Percentiles rank a stretch among this genome's conserved stretches.
Conservation (phyloP, 306 rosid genomes). For the Quercus ilex region DNA sequence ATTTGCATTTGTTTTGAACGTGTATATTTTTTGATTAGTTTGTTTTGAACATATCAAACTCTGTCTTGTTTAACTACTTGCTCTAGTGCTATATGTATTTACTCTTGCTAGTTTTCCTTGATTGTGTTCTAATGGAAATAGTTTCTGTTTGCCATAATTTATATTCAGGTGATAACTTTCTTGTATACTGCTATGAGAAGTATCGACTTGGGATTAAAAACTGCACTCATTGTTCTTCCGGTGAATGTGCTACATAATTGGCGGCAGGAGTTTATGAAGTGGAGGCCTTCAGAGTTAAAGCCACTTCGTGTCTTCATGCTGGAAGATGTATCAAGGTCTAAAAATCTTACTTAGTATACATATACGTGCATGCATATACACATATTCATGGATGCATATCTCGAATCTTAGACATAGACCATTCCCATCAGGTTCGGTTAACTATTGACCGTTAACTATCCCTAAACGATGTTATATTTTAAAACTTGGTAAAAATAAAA, state of each 20-base stretch:
- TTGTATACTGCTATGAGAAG: constrained; percentile 91
- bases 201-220: constrained; percentile 82
- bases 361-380: neutral
- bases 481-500: no score
- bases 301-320: constrained; percentile 82
- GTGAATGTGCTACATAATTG: constrained; percentile 96
- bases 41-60: neutral
- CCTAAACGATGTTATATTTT: no score
- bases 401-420: no score
- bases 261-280: constrained; percentile 90
- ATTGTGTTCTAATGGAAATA: constrained; percentile 11
- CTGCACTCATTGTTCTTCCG: constrained; percentile 90
- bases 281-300: constrained; percentile 89
- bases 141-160: constrained; percentile 21
- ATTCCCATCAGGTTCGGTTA: no score
- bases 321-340: constrained; percentile 86
- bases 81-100: neutral
- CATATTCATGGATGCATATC: no score
- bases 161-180: constrained; percentile 84
- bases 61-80: neutral
- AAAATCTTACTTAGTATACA: constrained; percentile 4
- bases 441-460: no score
- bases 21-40: no score
- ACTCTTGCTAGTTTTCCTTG: neutral
- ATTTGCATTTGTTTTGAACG: neutral